phyloP scores from a whole-genome alignment of 441 rosid genomes.

The Adansonia madagascariensis region DNA sequence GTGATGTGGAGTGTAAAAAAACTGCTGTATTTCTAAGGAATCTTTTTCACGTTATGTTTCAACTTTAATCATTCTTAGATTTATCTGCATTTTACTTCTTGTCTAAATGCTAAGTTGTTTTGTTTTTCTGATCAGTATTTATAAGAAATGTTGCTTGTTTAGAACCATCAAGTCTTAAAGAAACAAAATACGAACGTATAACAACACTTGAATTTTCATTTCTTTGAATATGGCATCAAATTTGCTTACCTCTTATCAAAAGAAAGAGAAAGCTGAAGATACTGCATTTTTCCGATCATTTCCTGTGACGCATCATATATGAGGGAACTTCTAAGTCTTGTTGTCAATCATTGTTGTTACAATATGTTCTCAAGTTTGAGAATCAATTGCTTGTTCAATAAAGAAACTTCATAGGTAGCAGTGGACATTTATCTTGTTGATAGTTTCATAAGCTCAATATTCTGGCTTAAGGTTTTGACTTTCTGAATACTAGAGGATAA shows the following conservation, averaged over 20 bases:
- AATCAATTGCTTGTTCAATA: neutral
- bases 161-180: neutral
- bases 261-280: slow-evolving; percentile 10
- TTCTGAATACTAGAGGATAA: slow-evolving; percentile 28
- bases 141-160: neutral
- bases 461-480: slow-evolving; percentile 15
- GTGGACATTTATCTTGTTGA: slow-evolving; percentile 3
- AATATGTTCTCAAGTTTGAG: neutral
- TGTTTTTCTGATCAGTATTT: neutral
- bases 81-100: neutral
- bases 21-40: slow-evolving; percentile 12
- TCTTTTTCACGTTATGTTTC: neutral
- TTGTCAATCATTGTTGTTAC: neutral
- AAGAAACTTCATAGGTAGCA: neutral
- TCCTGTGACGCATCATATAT: neutral
- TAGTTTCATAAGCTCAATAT: neutral
- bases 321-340: neutral
- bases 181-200: neutral
- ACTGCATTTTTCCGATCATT: neutral
- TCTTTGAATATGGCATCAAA: neutral
- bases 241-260: neutral
- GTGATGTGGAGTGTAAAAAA: neutral
- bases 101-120: neutral
- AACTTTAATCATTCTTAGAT: neutral
- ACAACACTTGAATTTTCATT: neutral